These are phyloP conservation scores for Allium cepa DNA, from an alignment of 106 monocot genomes.

Conservation along the genomic window DNA sequence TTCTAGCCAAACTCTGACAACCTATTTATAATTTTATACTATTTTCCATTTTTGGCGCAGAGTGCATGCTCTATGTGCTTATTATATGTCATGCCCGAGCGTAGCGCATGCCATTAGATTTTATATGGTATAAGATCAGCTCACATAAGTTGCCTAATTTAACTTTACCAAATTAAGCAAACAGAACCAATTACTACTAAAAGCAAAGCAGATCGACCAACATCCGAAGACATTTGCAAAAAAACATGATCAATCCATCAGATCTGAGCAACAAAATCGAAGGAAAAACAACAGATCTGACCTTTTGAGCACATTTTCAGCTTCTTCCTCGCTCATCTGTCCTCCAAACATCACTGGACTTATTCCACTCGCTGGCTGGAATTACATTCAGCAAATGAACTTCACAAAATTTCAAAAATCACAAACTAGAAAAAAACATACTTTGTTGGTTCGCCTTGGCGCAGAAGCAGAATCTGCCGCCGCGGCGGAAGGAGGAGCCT, in stretches of 20 bases:
- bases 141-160: too few relatives aligned
- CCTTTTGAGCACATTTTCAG: neutral
- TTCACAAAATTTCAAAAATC: neutral
- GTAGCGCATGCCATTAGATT: too few relatives aligned
- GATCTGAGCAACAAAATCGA: neutral
- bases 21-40: too few relatives aligned
- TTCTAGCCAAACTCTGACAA: too few relatives aligned
- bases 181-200: too few relatives aligned
- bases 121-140: too few relatives aligned
- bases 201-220: too few relatives aligned
- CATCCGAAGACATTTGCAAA: neutral
- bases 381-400: neutral
- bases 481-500: slow-evolving; percentile 33
- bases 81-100: too few relatives aligned
- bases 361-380: slow-evolving; percentile 38
- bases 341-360: slow-evolving; percentile 10
- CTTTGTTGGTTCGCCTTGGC: neutral
- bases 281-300: neutral
- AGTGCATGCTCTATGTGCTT: too few relatives aligned
- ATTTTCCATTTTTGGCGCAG: too few relatives aligned
- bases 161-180: too few relatives aligned
- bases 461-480: neutral
- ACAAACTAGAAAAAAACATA: neutral
- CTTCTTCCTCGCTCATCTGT: neutral
- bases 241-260: slow-evolving; percentile 21